A percentile compares a stretch with the other conserved stretches of the same genome.
phyloP scores from a whole-genome alignment of 106 monocot species.

The Acanthochlamys bracteata region DNA sequence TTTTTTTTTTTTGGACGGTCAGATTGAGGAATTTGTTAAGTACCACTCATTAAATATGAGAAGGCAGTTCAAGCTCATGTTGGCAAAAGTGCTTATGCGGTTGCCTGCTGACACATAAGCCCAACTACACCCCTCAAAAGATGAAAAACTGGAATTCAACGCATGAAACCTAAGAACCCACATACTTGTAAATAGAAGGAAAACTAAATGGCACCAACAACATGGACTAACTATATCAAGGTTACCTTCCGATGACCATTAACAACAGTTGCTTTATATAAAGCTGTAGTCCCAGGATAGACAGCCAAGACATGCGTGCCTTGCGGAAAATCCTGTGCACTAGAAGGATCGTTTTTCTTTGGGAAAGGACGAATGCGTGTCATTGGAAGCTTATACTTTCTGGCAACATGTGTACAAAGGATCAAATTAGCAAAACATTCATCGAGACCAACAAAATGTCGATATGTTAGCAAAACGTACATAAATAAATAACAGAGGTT shows the following conservation, averaged over 20 bases:
- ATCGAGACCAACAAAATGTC: too few relatives aligned
- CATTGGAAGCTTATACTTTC: conserved; percentile 88
- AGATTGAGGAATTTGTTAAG: too few relatives aligned
- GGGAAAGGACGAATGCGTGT: conserved; percentile 83
- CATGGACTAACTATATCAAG: neutral
- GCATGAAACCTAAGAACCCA: neutral
- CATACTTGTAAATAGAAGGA: neutral
- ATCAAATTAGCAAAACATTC: neutral
- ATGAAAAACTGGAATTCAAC: too few relatives aligned
- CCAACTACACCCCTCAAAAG: too few relatives aligned
- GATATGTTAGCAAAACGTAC: too few relatives aligned
- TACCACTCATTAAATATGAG: too few relatives aligned
- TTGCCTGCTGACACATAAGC: too few relatives aligned
- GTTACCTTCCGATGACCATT: conserved; percentile 85
- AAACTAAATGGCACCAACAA: neutral
- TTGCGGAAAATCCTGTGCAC: conserved; percentile 60
- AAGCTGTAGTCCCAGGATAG: conserved; percentile 91
- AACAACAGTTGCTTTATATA: conserved; percentile 94
- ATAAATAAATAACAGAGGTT: too few relatives aligned
- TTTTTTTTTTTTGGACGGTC: too few relatives aligned
- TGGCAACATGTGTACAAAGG: conserved; percentile 21
- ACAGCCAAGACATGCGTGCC: conserved; percentile 86
- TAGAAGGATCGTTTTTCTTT: conserved; percentile 75
- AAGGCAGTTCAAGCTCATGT: too few relatives aligned
- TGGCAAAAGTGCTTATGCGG: too few relatives aligned